These are phyloP conservation scores for Colletotrichum agaves DNA, from an alignment of 2,329 filamentous ascomycete genomes.

Conservation along the genomic window DNA sequence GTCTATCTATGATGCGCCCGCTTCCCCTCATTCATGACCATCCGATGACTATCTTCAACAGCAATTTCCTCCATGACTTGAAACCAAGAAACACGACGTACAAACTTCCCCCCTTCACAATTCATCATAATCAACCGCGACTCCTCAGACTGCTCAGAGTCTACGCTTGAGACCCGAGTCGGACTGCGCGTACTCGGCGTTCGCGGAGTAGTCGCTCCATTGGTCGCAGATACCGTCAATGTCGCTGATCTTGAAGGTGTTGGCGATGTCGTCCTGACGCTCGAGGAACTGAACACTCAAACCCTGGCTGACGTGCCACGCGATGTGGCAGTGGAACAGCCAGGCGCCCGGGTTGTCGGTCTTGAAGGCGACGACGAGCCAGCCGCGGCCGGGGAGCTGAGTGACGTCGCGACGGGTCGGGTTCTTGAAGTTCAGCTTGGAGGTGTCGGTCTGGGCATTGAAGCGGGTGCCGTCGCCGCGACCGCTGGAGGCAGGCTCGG, in stretches of 20 bases:
- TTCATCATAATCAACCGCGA: neutral
- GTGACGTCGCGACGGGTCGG: conserved; percentile 59
- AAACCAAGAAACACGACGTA: neutral
- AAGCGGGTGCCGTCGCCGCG: conserved; percentile 35
- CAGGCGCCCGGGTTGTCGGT: conserved; percentile 62
- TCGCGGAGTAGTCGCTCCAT: conserved; percentile 23
- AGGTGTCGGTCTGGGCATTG: conserved; percentile 46
- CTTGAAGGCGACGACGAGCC: conserved; percentile 58
- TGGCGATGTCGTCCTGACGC: conserved; percentile 39
- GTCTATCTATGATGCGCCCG: conserved; percentile 30
- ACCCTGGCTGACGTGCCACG: conserved; percentile 60
- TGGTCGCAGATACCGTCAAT: conserved; percentile 18
- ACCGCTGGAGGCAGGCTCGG: conserved; percentile 27
- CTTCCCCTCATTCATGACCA: conserved; percentile 10
- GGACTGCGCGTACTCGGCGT: conserved; percentile 7
- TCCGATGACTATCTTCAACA: conserved; percentile 10
- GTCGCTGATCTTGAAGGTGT: conserved; percentile 5
- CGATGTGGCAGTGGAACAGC: conserved; percentile 60
- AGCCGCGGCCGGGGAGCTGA: conserved; percentile 54
- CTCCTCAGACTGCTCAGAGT: neutral
- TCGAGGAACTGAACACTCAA: conserved; percentile 64
- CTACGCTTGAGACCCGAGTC: conserved; percentile 25
- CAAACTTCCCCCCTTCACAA: neutral
- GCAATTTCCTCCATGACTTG: neutral
- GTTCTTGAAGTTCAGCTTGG: conserved; percentile 52